Percentiles rank a stretch among this genome's conserved stretches.
phyloP scores from a whole-genome alignment of 2,329 filamentous ascomycete species.

The Sordariomycetes sp. region DNA sequence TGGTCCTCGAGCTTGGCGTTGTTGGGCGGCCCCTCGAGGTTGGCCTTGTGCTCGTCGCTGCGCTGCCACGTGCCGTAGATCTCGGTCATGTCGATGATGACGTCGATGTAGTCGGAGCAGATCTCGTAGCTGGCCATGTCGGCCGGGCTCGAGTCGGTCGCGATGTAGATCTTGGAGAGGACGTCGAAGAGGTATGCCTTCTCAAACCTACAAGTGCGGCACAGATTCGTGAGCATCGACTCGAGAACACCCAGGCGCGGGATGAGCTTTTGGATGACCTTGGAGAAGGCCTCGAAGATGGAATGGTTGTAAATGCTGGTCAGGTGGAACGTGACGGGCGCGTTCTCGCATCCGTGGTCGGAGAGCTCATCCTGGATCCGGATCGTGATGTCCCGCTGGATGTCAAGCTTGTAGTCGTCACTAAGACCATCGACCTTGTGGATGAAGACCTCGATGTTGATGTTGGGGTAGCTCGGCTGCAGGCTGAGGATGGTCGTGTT shows the following conservation, averaged over 20 bases:
- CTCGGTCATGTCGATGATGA: conserved; percentile 94
- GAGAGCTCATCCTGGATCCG: conserved; percentile 93
- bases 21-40: conserved; percentile 52
- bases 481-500: conserved; percentile 85
- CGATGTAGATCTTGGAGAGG: conserved; percentile 96
- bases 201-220: conserved; percentile 88
- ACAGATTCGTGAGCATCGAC: conserved; percentile 86
- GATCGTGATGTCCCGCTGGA: conserved; percentile 93
- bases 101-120: conserved; percentile 96
- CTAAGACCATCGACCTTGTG: conserved; percentile 98
- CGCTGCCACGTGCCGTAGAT: conserved; percentile 75
- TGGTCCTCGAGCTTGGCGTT: conserved; percentile 55
- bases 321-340: conserved; percentile 87
- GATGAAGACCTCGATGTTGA: conserved; percentile 97
- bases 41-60: conserved; percentile 42
- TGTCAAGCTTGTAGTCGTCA: conserved; percentile 93
- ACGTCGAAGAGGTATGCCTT: conserved; percentile 98
- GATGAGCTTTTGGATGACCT: conserved; percentile 96
- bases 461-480: conserved; percentile 79
- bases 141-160: conserved; percentile 84
- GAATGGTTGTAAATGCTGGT: conserved; percentile 98
- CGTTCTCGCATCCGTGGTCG: conserved; percentile 87
- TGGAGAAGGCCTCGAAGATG: conserved; percentile 96
- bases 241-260: conserved; percentile 89
- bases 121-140: conserved; percentile 97